Percentiles rank a stretch among this genome's conserved stretches.
Evolutionary conservation across 768 basidiomycete genomes (phyloP).

Genomic region (Mycena polygramma): DNA sequence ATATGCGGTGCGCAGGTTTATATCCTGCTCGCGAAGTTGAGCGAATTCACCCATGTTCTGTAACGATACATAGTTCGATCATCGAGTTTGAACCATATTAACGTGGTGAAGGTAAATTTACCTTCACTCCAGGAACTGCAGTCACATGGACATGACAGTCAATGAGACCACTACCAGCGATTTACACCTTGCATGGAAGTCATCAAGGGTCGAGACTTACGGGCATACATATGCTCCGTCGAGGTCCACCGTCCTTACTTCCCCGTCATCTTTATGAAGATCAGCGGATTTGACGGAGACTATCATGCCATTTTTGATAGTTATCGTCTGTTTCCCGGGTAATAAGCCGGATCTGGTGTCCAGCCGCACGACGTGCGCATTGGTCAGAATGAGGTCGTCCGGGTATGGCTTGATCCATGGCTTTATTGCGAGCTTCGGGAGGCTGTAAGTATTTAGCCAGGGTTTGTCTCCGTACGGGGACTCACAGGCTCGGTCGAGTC

Average conservation of each 20-base stretch:
- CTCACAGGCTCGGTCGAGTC: slow-evolving; percentile 37
- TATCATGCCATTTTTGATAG: slow-evolving; percentile 47
- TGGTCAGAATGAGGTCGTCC: slow-evolving; percentile 45
- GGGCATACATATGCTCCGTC: slow-evolving; percentile 55
- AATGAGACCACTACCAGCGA: slow-evolving; percentile 51
- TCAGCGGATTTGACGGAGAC: slow-evolving; percentile 37
- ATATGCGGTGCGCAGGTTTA: slow-evolving; percentile 52
- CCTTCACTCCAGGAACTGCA: slow-evolving; percentile 53
- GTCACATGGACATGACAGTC: slow-evolving; percentile 61
- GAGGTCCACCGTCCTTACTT: slow-evolving; percentile 45
- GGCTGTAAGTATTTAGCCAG: slow-evolving; percentile 20
- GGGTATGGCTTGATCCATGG: slow-evolving; percentile 50
- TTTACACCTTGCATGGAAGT: neutral
- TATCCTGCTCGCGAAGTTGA: slow-evolving; percentile 46
- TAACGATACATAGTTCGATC: neutral
- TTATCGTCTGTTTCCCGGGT: slow-evolving; percentile 43
- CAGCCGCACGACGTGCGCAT: slow-evolving; percentile 52
- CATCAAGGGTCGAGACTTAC: slow-evolving; percentile 34
- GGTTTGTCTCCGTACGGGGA: neutral
- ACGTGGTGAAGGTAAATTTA: too few species aligned
- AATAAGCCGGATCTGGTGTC: slow-evolving; percentile 39
- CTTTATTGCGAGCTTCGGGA: slow-evolving; percentile 49
- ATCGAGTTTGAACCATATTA: neutral
- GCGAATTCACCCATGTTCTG: slow-evolving; percentile 53
- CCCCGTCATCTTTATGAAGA: slow-evolving; percentile 18